Conservation (phyloP, 2,329 filamentous ascomycete species). For the Magnaporthiopsis rhizophila region DNA sequence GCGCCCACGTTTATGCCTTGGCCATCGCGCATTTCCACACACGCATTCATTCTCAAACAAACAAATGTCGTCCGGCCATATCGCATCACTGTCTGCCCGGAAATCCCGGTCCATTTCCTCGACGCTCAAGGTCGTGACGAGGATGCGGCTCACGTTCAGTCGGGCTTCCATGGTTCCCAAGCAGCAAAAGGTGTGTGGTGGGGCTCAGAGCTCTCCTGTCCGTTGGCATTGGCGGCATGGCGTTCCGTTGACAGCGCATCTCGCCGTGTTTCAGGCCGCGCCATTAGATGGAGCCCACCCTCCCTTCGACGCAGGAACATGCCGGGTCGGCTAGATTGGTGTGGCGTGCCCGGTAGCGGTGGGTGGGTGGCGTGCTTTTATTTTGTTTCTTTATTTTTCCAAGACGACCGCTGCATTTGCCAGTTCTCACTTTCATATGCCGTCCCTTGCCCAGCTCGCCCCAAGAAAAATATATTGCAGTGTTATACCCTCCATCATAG, state of each 20-base stretch:
- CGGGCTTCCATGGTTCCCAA: background rate
- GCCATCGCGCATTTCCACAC: background rate
- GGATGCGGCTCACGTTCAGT: background rate
- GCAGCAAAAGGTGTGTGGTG: background rate
- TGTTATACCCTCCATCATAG: background rate
- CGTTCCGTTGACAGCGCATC: background rate
- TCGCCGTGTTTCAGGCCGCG: background rate
- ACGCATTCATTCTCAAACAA: no score
- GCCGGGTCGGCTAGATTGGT: background rate
- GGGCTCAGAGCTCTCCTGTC: background rate
- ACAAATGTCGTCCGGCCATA: no score
- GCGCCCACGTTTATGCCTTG: background rate
- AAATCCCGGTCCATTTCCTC: background rate
- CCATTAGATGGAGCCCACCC: background rate
- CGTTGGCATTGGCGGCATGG: background rate
- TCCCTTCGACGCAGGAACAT: background rate
- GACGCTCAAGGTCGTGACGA: background rate
- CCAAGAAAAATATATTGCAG: background rate
- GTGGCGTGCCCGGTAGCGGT: background rate
- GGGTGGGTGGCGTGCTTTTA: background rate
- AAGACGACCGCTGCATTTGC: background rate
- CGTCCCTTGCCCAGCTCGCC: background rate
- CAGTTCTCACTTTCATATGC: background rate
- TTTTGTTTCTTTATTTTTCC: background rate
- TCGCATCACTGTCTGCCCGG: no score